Percentiles rank a stretch among this genome's conserved stretches.
Conservation (phyloP, 129 eudicot genomes). For the Arctium minus region DNA sequence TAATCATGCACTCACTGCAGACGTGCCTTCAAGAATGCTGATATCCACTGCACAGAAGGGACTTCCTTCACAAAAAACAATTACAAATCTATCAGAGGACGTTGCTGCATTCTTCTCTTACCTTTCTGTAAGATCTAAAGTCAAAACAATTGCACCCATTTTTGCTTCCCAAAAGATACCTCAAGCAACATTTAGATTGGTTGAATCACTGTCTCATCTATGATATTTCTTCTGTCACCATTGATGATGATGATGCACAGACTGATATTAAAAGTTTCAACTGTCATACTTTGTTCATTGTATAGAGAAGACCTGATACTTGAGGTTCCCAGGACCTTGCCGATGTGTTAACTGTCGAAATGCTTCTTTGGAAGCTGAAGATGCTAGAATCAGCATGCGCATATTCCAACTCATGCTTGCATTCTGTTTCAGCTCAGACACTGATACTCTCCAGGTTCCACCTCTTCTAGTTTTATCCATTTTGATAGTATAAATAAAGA, state of each 20-base stretch:
- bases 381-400: slow-evolving; percentile 56
- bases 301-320: slow-evolving; percentile 21
- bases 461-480: background rate
- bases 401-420: slow-evolving; percentile 74
- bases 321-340: slow-evolving; percentile 52
- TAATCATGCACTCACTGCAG: background rate
- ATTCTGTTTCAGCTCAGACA: slow-evolving; percentile 67
- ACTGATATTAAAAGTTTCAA: no score
- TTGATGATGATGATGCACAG: no score
- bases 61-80: slow-evolving; percentile 44
- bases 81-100: slow-evolving; percentile 35
- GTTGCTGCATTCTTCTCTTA: slow-evolving; percentile 45
- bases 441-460: slow-evolving; percentile 61
- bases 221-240: no score
- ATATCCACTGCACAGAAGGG: slow-evolving; percentile 29
- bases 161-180: no score
- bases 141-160: background rate
- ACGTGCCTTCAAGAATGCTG: background rate
- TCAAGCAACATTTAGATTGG: no score
- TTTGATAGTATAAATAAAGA: background rate
- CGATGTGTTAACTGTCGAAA: slow-evolving; percentile 42
- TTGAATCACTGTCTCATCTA: no score
- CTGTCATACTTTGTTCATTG: background rate
- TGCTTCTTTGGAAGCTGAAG: slow-evolving; percentile 69
- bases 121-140: slow-evolving; percentile 46